phyloP scores from a whole-genome alignment of 345 rosid species.

The Eucalyptus pumila region DNA sequence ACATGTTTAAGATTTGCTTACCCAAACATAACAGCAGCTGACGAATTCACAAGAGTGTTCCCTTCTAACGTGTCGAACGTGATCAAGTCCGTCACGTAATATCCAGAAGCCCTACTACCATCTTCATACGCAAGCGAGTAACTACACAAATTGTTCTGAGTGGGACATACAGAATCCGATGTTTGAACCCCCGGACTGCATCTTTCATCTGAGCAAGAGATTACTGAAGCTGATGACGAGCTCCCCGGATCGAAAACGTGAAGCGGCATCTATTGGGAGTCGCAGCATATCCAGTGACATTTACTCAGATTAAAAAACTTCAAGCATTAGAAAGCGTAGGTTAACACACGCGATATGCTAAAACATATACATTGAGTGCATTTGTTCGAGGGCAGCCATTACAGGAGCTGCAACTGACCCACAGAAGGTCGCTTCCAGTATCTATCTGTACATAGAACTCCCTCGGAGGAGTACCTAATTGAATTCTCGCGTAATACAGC shows the following conservation, averaged over 20 bases:
- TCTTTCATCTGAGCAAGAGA: slow-evolving; percentile 73
- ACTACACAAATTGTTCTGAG: slow-evolving; percentile 55
- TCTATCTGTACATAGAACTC: slow-evolving; percentile 94
- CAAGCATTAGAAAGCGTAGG: background rate
- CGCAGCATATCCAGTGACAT: background rate
- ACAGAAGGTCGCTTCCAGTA: slow-evolving; percentile 95
- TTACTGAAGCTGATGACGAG: slow-evolving; percentile 61
- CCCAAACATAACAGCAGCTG: slow-evolving; percentile 85
- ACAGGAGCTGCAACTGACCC: slow-evolving; percentile 84
- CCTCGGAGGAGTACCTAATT: slow-evolving; percentile 82
- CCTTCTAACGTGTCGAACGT: slow-evolving; percentile 42
- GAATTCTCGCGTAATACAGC: slow-evolving; percentile 69
- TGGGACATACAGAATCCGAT: slow-evolving; percentile 67
- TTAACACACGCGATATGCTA: background rate
- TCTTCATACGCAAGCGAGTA: slow-evolving; percentile 92
- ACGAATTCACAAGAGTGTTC: slow-evolving; percentile 39
- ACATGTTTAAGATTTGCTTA: slow-evolving; percentile 30
- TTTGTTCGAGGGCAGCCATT: slow-evolving; percentile 84
- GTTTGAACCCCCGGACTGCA: slow-evolving; percentile 60
- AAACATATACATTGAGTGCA: slow-evolving; percentile 62
- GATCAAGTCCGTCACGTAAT: slow-evolving; percentile 65
- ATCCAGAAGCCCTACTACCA: slow-evolving; percentile 92
- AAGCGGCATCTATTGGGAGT: slow-evolving; percentile 53
- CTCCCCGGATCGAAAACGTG: slow-evolving; percentile 70
- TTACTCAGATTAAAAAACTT: background rate